These are phyloP conservation scores for Plenodomus lindquistii DNA, from an alignment of 2,329 filamentous ascomycete species.

Conservation along the genomic window DNA sequence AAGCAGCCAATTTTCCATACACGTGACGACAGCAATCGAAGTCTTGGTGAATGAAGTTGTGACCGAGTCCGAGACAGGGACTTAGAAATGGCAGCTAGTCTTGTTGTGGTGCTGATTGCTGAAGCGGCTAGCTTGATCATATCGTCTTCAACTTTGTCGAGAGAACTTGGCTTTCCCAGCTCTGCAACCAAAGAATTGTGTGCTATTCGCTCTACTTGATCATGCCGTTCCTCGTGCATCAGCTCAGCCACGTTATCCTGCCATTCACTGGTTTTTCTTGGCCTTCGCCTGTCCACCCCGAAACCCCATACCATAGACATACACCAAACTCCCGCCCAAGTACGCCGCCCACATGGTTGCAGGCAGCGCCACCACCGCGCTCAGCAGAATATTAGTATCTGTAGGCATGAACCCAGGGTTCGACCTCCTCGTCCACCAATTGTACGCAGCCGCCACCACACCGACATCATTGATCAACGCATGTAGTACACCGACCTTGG, in stretches of 20 bases:
- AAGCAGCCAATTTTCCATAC: too few species aligned
- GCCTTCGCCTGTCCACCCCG: constrained; percentile 25
- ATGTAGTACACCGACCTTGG: constrained; percentile 48
- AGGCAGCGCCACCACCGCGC: constrained; percentile 39
- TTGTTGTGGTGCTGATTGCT: too few species aligned
- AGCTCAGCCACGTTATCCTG: background rate
- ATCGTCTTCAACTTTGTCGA: too few species aligned
- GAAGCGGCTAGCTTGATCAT: too few species aligned
- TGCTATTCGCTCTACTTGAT: too few species aligned
- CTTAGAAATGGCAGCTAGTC: too few species aligned
- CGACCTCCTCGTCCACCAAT: constrained; percentile 49
- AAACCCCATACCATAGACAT: constrained; percentile 52
- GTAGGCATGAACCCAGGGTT: constrained; percentile 41
- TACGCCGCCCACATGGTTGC: constrained; percentile 47
- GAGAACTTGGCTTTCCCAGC: too few species aligned
- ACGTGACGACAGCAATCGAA: too few species aligned
- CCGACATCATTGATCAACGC: constrained; percentile 50
- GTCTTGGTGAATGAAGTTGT: too few species aligned
- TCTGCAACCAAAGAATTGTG: too few species aligned
- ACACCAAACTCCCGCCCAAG: constrained; percentile 50
- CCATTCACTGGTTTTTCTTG: constrained; percentile 35
- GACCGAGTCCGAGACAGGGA: too few species aligned
- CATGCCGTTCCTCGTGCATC: too few species aligned
- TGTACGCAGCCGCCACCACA: constrained; percentile 44
- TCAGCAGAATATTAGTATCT: constrained; percentile 43